phyloP scores from a whole-genome alignment of 805 yeast genomes.

The Yamadazyma olivae region DNA sequence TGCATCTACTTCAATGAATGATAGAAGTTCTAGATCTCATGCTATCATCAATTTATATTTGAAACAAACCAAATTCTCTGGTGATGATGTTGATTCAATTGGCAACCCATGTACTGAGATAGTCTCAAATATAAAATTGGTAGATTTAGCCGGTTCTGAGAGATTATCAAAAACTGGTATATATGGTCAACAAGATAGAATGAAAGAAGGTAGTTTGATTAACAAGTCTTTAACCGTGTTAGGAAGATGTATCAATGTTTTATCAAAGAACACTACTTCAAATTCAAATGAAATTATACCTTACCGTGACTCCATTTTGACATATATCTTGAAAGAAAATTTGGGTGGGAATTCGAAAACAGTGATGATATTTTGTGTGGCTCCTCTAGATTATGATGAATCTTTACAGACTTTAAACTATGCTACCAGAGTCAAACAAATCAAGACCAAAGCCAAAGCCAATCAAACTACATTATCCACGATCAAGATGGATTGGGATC shows the following conservation, averaged over 20 bases:
- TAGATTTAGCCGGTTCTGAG: conserved; percentile 84
- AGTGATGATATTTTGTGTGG: conserved; percentile 80
- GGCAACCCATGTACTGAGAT: conserved; percentile 46
- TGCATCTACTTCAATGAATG: conserved; percentile 73
- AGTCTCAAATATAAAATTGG: conserved; percentile 61
- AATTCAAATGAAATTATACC: conserved; percentile 40
- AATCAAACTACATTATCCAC: conserved; percentile 27
- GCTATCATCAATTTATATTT: conserved; percentile 68
- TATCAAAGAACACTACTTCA: conserved; percentile 39
- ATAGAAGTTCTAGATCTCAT: conserved; percentile 73
- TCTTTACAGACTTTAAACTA: conserved; percentile 72
- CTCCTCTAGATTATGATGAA: conserved; percentile 79
- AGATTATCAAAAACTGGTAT: conserved; percentile 62
- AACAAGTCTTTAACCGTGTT: conserved; percentile 75
- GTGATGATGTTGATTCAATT: conserved; percentile 14
- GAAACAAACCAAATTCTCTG: conserved; percentile 48
- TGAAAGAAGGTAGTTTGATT: conserved; percentile 74
- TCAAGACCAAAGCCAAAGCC: conserved; percentile 57
- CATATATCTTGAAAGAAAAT: conserved; percentile 72
- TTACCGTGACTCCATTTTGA: conserved; percentile 70
- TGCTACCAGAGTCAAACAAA: conserved; percentile 72
- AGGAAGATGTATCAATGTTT: conserved; percentile 60
- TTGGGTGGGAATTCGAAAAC: conserved; percentile 88
- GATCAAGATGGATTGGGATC: conserved; percentile 31
- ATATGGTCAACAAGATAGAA: conserved; percentile 49